Evolutionary conservation across 192 early-diverging fungal genomes (phyloP), one percentile per base, ranked within the genome.

Genomic region (Linnemannia hyalina): DNA sequence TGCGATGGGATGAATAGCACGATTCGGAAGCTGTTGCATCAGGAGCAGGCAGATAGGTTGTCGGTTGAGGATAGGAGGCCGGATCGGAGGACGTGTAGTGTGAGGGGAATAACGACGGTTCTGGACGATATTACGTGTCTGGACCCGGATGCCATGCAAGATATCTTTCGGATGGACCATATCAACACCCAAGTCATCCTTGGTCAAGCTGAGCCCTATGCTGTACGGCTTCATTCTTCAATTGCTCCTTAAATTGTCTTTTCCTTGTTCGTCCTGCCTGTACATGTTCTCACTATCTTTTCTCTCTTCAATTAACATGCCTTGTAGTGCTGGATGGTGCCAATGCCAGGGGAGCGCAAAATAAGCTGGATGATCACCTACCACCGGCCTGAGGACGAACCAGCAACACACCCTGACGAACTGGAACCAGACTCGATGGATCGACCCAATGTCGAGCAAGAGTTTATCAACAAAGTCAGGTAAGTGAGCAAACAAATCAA

Each of bases 361-460:
- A 32, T 77, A 40, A 68, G 75, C 40, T 77, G 75, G 75, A 77
- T 77, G 75, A 77, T 77, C 9, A 63, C n/a, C 15, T 68, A 65
- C 40, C 60, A 77, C 18, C 7, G 52, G n/a, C 57, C 36, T 26
- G 57, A 57, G 7, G 75, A 41, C 5, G 60, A 40, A 6, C 32
- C 8, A 7, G n/a, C 38, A 44, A 6, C 10, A 44, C 10, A 41
- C 1, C 18, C n/a, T 20, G 60, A 46, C 29, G 75, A 68, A 16
- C 16, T 38, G 41, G 75, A 52, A 9, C 75, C 57, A 23, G 38
- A 76, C 41, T 68, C 75, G 7, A 68, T 63, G 63, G 40, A 77
- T 54, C 36, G 40, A 46, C 26, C 55, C 23, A 65, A 68, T 68
- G 57, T 77, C 7, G 57, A 68, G 40, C 75, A 65, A 46, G 75